Conservation (phyloP, 305 asterid genomes). For the Coffea humblotiana region DNA sequence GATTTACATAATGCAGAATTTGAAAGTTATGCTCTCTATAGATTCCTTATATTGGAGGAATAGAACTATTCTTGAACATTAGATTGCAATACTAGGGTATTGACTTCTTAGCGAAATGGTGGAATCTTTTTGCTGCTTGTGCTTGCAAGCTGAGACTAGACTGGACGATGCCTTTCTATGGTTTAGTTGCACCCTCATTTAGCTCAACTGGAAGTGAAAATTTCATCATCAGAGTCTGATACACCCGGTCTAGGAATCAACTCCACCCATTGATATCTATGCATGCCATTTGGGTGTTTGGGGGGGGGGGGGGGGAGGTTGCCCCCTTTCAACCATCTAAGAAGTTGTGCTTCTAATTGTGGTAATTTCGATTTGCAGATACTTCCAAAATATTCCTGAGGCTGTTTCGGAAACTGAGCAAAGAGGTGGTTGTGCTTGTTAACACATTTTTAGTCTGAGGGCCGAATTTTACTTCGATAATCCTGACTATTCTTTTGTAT, state of each 20-base stretch:
- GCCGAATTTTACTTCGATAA: constrained; percentile 27
- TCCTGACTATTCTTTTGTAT: constrained; percentile 36
- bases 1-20: neutral
- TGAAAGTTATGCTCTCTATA: neutral
- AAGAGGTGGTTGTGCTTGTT: constrained; percentile 91
- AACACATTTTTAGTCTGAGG: constrained; percentile 13
- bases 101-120: neutral
- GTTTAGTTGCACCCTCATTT: neutral
- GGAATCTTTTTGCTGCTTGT: neutral
- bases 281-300: neutral
- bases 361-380: constrained; percentile 42
- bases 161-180: neutral
- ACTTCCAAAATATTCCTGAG: constrained; percentile 87
- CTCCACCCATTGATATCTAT: neutral
- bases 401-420: constrained; percentile 71
- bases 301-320: neutral
- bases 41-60: neutral
- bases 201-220: neutral
- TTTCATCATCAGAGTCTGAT: neutral
- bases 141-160: neutral
- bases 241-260: neutral
- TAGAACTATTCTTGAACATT: neutral
- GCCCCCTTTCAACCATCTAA: neutral
- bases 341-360: neutral
- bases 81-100: neutral